Conservation (phyloP, 2,329 filamentous ascomycete genomes). For the Sporothrix luriei region DNA sequence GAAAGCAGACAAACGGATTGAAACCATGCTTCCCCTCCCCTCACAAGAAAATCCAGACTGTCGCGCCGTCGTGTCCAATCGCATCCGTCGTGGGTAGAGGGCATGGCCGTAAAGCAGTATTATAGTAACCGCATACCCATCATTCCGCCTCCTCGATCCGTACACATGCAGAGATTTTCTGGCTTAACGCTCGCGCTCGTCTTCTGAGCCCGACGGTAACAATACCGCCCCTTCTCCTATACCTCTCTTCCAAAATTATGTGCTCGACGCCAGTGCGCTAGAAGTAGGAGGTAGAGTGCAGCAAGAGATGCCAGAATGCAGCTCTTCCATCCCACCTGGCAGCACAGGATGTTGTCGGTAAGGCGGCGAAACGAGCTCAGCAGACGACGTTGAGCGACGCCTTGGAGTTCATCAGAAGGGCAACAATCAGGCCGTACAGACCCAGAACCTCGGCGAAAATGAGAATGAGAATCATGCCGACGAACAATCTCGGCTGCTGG, state of each 20-base stretch:
- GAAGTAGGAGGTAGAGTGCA: neutral
- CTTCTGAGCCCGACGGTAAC: neutral
- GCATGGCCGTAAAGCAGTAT: conserved; percentile 23
- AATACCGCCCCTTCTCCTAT: neutral
- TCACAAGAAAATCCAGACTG: conserved; percentile 3
- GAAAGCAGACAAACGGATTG: conserved; percentile 25
- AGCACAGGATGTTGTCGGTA: neutral
- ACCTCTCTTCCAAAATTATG: neutral
- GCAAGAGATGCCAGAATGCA: neutral
- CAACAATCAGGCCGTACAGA: conserved; percentile 99
- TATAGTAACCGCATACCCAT: conserved; percentile 30
- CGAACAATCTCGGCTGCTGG: conserved; percentile 83
- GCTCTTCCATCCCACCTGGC: neutral
- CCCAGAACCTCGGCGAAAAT: conserved; percentile 99
- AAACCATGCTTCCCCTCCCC: conserved; percentile 1
- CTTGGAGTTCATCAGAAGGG: conserved; percentile 99
- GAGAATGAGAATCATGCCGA: conserved; percentile 98
- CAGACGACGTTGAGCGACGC: conserved; percentile 66
- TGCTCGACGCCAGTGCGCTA: conserved; percentile 4
- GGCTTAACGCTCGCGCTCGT: conserved; percentile 9
- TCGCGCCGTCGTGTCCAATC: conserved; percentile 13
- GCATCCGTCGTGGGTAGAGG: neutral
- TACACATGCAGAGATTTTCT: conserved; percentile 11
- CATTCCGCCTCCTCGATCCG: conserved; percentile 16
- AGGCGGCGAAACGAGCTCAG: conserved; percentile 46